Conservation (phyloP, 768 basidiomycete genomes). For the Trametes elegans region DNA sequence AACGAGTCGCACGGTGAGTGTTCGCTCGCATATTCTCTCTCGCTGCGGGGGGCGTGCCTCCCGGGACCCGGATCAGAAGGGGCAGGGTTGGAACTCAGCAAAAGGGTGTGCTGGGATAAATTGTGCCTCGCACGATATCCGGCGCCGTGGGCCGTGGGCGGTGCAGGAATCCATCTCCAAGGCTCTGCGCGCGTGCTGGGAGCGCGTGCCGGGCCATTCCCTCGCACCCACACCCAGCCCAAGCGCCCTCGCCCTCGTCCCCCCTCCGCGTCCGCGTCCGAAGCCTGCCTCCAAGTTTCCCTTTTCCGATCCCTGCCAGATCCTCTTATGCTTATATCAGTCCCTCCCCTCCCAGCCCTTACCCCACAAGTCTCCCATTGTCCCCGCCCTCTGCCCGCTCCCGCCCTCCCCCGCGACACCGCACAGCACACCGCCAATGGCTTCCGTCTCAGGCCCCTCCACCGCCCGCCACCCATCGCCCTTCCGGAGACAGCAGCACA, state of each 20-base stretch:
- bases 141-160: neutral
- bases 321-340: slow-evolving; percentile 20
- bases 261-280: neutral
- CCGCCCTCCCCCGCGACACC: slow-evolving; percentile 9
- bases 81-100: slow-evolving; percentile 2
- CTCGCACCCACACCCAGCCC: neutral
- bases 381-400: slow-evolving; percentile 20
- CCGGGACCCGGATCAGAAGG: slow-evolving; percentile 18
- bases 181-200: neutral
- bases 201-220: neutral
- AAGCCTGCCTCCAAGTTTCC: neutral
- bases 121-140: neutral
- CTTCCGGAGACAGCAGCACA: slow-evolving; percentile 23
- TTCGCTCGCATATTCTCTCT: neutral
- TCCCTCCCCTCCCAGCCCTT: slow-evolving; percentile 6
- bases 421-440: slow-evolving; percentile 20
- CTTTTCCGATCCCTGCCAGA: neutral
- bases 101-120: neutral
- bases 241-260: neutral
- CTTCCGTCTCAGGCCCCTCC: slow-evolving; percentile 27
- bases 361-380: slow-evolving; percentile 16
- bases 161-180: too few relatives aligned
- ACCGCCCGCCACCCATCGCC: slow-evolving; percentile 31
- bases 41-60: neutral
- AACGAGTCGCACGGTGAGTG: slow-evolving; percentile 7